A percentile compares a stretch with the other conserved stretches of the same genome.
phyloP scores from a whole-genome alignment of 2,329 filamentous ascomycete species.

The Gaeumannomyces tritici region DNA sequence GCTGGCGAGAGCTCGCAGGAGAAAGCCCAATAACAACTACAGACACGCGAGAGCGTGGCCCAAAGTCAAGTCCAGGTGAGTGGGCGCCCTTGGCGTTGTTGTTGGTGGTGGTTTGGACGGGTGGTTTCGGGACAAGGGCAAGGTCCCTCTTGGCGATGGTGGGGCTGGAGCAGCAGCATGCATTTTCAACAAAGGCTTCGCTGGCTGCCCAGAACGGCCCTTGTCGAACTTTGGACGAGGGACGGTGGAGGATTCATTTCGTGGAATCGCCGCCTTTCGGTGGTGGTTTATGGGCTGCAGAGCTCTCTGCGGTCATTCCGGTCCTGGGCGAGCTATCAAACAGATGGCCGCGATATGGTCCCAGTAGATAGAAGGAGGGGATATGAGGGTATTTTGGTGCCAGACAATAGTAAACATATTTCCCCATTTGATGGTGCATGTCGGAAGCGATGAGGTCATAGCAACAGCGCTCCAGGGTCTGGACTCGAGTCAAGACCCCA shows the following conservation, averaged over 20 bases:
- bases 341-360: not conserved
- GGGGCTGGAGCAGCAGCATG: not conserved
- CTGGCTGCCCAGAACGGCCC: too few relatives aligned
- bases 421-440: not conserved
- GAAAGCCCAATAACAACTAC: constrained; percentile 3
- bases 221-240: not conserved
- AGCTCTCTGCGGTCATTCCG: not conserved
- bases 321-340: not conserved
- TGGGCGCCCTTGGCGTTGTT: not conserved
- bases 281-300: not conserved
- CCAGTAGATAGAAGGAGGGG: not conserved
- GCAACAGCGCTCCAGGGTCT: too few relatives aligned
- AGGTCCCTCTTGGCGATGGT: not conserved
- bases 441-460: too few relatives aligned
- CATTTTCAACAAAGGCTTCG: not conserved
- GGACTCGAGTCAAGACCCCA: too few relatives aligned
- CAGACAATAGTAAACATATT: not conserved
- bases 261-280: not conserved
- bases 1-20: not conserved
- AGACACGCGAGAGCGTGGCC: not conserved
- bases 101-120: not conserved
- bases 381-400: not conserved
- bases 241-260: not conserved
- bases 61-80: not conserved
- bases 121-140: not conserved